Base-by-base conservation (phyloP, 2,329 filamentous ascomycete genomes). In the Pestalotiopsis sp. region DNA sequence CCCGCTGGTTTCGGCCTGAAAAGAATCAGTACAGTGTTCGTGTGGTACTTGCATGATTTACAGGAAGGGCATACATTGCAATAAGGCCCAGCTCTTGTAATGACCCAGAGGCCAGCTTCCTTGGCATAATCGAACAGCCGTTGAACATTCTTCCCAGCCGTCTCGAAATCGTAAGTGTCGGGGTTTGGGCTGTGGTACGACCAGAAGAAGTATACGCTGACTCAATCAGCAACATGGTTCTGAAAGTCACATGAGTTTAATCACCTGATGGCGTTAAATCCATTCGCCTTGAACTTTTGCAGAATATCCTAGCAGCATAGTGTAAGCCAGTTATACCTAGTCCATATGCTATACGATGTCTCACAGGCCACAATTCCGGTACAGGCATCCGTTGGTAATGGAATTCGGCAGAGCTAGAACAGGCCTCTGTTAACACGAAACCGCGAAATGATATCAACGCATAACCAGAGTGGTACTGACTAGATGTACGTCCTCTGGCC, bases 381-480 rank as follows among this genome's bases (percentile, higher is more conserved):
- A 87, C 84, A 0, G 85, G 86, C 41, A 88, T 79, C 3, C 86
- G 80, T 70, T 83, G 80, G 68, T 87, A 87, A 70, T 87, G 86
- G 57, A 88, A 87, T 70, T 88, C 85, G 27, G 82, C 85, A 1
- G 79, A 80, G 70, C 69, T 75, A 36, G 6, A 63, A 57, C 68
- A 72, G 68, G 76, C 69, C 68, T 73, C 75, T 57, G 61, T 66
- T 58, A 25, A 59, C 36, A 65, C n/a, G 9, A 5, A 14, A 12
- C n/a, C 4, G 14, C 4, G 41, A 45, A 25, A 60, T 20, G 23
- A n/a, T n/a, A 41, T 41, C 0, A 2, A 14, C 5, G 14, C 14
- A 23, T 7, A 2, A 20, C 45, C 1, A 17, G 6, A 27, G 4
- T 20, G 23, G 36, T 20, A 70, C 74, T 67, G 70, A 80, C 76